Evolutionary conservation across 139 green algal genomes (phyloP).

Genomic region (Zygnema circumcarinatum): DNA sequence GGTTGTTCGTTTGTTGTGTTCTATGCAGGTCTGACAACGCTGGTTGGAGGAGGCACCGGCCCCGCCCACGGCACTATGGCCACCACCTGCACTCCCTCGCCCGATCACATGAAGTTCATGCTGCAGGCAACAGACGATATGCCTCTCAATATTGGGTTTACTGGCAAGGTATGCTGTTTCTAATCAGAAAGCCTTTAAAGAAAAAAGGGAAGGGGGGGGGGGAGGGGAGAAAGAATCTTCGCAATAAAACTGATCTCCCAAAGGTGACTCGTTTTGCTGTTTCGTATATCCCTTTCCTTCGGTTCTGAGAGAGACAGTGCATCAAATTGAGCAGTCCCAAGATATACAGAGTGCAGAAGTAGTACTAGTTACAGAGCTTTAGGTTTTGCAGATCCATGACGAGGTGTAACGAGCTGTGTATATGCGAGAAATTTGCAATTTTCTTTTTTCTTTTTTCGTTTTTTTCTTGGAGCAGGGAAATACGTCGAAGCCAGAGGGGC

Average conservation of each 20-base stretch:
- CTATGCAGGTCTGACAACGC: conserved; percentile 34
- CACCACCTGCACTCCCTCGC: conserved; percentile 65
- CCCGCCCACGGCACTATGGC: conserved; percentile 63
- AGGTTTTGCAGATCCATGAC: background rate
- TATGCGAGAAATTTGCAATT: no score
- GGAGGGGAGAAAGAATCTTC: background rate
- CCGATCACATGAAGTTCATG: conserved; percentile 62
- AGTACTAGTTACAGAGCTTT: background rate
- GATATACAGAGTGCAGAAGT: no score
- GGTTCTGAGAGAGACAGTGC: no score
- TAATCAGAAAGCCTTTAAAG: background rate
- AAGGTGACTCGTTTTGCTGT: no score
- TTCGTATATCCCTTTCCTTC: no score
- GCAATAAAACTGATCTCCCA: no score
- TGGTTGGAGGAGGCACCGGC: conserved; percentile 61
- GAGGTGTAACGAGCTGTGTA: background rate
- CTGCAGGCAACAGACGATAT: conserved; percentile 65
- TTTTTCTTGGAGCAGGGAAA: conserved; percentile 57
- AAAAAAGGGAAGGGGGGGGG: background rate
- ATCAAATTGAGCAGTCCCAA: no score
- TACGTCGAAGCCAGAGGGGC: conserved; percentile 59
- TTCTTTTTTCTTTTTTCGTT: no score
- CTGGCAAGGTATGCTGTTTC: conserved; percentile 57
- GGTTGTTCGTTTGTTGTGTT: background rate
- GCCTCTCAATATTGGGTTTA: conserved; percentile 67